Percentiles rank a stretch among this genome's conserved stretches.
phyloP scores from a whole-genome alignment of 441 rosid species.

The Adansonia grandidieri region DNA sequence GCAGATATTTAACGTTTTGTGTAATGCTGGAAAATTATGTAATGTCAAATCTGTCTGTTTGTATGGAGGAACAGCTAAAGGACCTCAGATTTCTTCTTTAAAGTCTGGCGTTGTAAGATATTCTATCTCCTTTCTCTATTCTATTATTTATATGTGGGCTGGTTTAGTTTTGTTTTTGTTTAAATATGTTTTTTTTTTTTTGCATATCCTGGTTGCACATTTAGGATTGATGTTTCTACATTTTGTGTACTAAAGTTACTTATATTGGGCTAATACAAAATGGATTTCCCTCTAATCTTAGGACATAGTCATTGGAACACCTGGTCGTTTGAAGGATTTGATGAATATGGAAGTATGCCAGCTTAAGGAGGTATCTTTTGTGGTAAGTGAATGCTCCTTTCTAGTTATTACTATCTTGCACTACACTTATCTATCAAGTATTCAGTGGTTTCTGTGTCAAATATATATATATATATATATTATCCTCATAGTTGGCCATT shows the following conservation, averaged over 20 bases:
- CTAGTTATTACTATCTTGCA: background rate
- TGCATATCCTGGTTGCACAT: background rate
- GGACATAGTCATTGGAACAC: constrained; percentile 92
- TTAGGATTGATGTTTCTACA: background rate
- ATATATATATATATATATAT: background rate
- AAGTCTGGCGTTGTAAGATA: constrained; percentile 79
- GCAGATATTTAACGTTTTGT: constrained; percentile 71
- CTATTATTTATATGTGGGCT: background rate
- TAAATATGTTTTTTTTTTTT: background rate
- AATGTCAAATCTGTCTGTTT: constrained; percentile 78
- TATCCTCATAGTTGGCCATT: background rate
- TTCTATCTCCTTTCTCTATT: constrained; percentile 7
- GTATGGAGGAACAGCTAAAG: constrained; percentile 89
- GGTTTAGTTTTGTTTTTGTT: constrained; percentile 10
- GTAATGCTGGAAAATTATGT: constrained; percentile 78
- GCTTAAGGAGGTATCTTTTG: constrained; percentile 77
- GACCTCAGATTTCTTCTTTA: constrained; percentile 75
- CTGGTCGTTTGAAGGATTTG: constrained; percentile 90
- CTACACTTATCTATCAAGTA: background rate
- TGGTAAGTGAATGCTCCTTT: constrained; percentile 59
- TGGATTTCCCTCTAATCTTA: constrained; percentile 31
- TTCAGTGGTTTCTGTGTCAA: background rate
- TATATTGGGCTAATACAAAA: constrained; percentile 10
- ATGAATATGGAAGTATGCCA: constrained; percentile 74
- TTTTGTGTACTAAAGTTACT: background rate